A percentile compares a stretch with the other conserved stretches of the same genome.
Evolutionary conservation across 768 basidiomycete species (phyloP).

Genomic region (Hebeloma cylindrosporum): DNA sequence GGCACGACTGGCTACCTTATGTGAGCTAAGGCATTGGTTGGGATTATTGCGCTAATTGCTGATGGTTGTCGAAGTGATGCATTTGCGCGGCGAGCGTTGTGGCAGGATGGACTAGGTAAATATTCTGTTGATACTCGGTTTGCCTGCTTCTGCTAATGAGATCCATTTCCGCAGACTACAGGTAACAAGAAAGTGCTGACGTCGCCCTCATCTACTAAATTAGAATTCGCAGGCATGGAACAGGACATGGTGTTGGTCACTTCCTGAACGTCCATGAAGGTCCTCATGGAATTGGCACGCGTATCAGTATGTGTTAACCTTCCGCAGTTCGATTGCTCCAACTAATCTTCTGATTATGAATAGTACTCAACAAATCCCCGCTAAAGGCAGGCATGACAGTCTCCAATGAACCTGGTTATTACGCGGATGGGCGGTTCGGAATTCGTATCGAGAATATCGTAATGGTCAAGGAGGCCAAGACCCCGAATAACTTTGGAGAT

Average conservation of each 20-base stretch:
- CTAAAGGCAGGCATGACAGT: slow-evolving; percentile 87
- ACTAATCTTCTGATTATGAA: background rate
- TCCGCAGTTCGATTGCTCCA: background rate
- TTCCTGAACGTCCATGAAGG: slow-evolving; percentile 95
- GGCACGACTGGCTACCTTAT: slow-evolving; percentile 67
- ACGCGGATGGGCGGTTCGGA: slow-evolving; percentile 86
- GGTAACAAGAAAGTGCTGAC: slow-evolving; percentile 2
- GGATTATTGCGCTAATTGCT: background rate
- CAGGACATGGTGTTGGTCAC: slow-evolving; percentile 93
- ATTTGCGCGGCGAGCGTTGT: slow-evolving; percentile 75
- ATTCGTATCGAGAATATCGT: slow-evolving; percentile 93
- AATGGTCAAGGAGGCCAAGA: slow-evolving; percentile 68
- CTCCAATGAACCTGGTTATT: slow-evolving; percentile 94
- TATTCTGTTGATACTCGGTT: slow-evolving; percentile 2
- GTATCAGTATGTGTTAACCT: slow-evolving; percentile 38
- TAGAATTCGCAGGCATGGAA: slow-evolving; percentile 67
- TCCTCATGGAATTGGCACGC: slow-evolving; percentile 62
- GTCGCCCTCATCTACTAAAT: slow-evolving; percentile 47
- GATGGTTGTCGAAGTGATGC: slow-evolving; percentile 56
- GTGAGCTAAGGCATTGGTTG: slow-evolving; percentile 16
- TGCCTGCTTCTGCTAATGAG: background rate
- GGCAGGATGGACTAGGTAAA: slow-evolving; percentile 85
- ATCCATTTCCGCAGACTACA: slow-evolving; percentile 12
- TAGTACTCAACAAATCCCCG: slow-evolving; percentile 66
- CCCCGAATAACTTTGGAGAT: slow-evolving; percentile 77